Evolutionary conservation across 192 early-diverging fungal genomes (phyloP).

Genomic region (Umbelopsis ramanniana): DNA sequence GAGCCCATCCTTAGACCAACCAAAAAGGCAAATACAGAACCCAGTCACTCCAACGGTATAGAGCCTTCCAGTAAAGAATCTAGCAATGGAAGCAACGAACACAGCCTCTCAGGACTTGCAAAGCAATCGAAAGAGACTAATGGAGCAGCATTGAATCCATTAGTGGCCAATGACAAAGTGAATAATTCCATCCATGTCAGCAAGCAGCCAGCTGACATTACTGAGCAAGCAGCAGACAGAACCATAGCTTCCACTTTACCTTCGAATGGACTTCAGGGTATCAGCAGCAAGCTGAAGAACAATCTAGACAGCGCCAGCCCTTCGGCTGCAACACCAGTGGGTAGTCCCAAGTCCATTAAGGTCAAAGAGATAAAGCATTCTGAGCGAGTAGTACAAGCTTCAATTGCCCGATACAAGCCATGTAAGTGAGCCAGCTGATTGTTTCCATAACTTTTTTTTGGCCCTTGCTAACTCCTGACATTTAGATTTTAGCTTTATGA

Average conservation of each 20-base stretch:
- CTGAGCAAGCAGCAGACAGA: background rate
- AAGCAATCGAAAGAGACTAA: background rate
- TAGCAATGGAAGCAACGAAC: background rate
- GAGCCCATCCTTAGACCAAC: background rate
- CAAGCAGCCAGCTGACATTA: background rate
- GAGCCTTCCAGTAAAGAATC: background rate
- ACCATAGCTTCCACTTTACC: slow-evolving; percentile 5
- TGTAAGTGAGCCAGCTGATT: slow-evolving; percentile 34
- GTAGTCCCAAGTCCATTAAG: slow-evolving; percentile 9
- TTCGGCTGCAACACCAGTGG: background rate
- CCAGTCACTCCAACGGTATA: background rate
- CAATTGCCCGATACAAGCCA: slow-evolving; percentile 46
- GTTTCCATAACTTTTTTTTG: too few relatives aligned
- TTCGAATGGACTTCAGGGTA: slow-evolving; percentile 12
- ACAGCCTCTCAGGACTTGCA: background rate
- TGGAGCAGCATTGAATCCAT: background rate
- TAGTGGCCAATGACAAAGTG: background rate
- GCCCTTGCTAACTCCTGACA: slow-evolving; percentile 28
- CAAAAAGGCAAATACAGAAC: slow-evolving; percentile 10
- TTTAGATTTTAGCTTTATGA: slow-evolving; percentile 27
- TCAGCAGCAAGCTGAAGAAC: background rate
- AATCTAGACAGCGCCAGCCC: background rate
- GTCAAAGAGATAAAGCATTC: slow-evolving; percentile 46
- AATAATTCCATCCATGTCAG: background rate
- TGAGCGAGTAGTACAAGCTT: slow-evolving; percentile 46